A percentile compares a stretch with the other conserved stretches of the same genome.
Evolutionary conservation across 495 filamentous ascomycete genomes (phyloP).

Genomic region (Daldinia bambusicola): DNA sequence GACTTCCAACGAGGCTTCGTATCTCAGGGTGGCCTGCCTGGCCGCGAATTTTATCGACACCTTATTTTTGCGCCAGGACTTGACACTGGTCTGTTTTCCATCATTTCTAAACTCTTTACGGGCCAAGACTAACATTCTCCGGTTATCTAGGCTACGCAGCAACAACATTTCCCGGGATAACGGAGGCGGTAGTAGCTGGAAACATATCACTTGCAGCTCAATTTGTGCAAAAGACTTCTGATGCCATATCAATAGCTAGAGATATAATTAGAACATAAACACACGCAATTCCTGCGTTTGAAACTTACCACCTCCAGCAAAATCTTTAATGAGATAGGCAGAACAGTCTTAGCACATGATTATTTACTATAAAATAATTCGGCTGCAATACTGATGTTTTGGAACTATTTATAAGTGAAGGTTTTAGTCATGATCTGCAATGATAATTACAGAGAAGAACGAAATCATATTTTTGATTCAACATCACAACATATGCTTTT

Average conservation of each 20-base stretch:
- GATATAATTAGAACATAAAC: constrained; percentile 53
- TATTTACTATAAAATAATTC: neutral
- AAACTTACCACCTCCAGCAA: neutral
- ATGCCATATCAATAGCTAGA: constrained; percentile 69
- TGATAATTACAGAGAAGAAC: neutral
- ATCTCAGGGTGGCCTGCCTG: constrained; percentile 78
- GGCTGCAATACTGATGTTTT: neutral
- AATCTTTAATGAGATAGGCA: neutral
- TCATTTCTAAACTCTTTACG: constrained; percentile 55
- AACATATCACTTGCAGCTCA: constrained; percentile 72
- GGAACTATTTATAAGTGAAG: neutral
- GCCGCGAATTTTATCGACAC: constrained; percentile 86
- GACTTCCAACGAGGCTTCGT: constrained; percentile 81
- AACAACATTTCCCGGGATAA: constrained; percentile 78
- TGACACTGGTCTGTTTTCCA: constrained; percentile 61
- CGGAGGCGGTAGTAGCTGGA: constrained; percentile 75
- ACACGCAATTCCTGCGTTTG: neutral
- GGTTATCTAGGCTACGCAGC: constrained; percentile 41
- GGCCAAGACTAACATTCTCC: neutral
- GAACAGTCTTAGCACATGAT: neutral
- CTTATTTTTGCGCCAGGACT: constrained; percentile 79
- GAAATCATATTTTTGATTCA: neutral
- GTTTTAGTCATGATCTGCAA: neutral
- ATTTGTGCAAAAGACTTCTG: constrained; percentile 76
- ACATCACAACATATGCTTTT: neutral